Evolutionary conservation across 352 stramenopile genomes (phyloP), one percentile per base, ranked within the genome.

Genomic region (Elongisporangium undulatum): DNA sequence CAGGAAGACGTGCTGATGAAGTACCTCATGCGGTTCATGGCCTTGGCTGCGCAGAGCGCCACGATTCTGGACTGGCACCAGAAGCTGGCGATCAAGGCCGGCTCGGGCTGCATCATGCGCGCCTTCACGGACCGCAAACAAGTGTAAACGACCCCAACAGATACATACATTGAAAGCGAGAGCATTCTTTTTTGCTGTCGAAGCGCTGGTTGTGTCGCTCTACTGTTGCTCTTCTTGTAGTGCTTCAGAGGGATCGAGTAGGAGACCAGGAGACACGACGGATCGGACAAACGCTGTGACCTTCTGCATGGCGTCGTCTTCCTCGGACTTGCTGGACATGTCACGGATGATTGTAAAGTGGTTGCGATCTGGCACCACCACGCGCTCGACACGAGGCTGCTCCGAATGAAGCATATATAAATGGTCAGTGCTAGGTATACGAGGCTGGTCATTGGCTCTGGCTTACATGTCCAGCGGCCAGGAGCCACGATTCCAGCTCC

Each of bases 1-100:
- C 62, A 84, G 53, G 84, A 94, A 59, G 89, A 97, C 64, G 75
- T 64, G 8, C 74, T 97, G 29, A 92, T 96, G 83, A 97, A 96
- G 70, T 97, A 96, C 67, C 65, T 97, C 29, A 87, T 89, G 75
- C 82, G 85, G 51, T 87, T 93, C 45, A 66, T 96, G 19, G 78
- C 68, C 2, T 69, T 91, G 23, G 69, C 87, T 21, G 77, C 77
- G 58, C 85, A 94, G 69, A 96, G 89, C 67, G 82, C 85, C 1
- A 61, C 67, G 9, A 85, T 97, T 50, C 72, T 97, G 39, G 89
- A 95, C 48, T 97, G 89, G 89, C 82, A 97, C 66, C 84, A 90
- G 63, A 92, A 94, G 62, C 77, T 96, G 48, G 69, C 76, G 34
- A 74, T 74, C 48, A 96, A 95, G 56, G 88, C 87, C n/a, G 89